These are phyloP conservation scores for Lactifluus hygrophoroides DNA, from an alignment of 768 basidiomycete genomes.

Conservation along the genomic window DNA sequence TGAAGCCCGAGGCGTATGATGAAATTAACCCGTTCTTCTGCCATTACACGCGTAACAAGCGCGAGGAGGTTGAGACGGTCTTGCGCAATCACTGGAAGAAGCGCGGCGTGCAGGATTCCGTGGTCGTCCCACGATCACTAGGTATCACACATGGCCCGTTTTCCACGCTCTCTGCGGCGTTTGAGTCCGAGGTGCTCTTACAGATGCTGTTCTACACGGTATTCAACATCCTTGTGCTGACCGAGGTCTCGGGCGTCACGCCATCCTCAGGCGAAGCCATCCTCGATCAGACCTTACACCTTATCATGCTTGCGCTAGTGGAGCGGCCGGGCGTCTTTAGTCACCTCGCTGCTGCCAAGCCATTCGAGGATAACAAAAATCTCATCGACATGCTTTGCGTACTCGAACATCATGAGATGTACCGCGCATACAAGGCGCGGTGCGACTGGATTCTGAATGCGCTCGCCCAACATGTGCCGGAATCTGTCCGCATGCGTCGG, in stretches of 20 bases:
- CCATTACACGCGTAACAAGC: slow-evolving; percentile 89
- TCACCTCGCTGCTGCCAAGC: slow-evolving; percentile 41
- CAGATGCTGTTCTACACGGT: slow-evolving; percentile 81
- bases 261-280: slow-evolving; percentile 83
- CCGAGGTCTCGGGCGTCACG: slow-evolving; percentile 47
- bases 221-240: slow-evolving; percentile 62
- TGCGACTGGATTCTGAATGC: slow-evolving; percentile 66
- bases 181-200: slow-evolving; percentile 62
- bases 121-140: slow-evolving; percentile 69
- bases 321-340: slow-evolving; percentile 60
- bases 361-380: slow-evolving; percentile 51
- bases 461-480: slow-evolving; percentile 47
- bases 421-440: slow-evolving; percentile 56
- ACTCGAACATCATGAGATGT: slow-evolving; percentile 71
- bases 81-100: slow-evolving; percentile 61
- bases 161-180: slow-evolving; percentile 47
- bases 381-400: slow-evolving; percentile 65
- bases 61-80: slow-evolving; percentile 82
- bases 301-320: slow-evolving; percentile 78
- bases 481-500: slow-evolving; percentile 46
- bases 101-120: slow-evolving; percentile 52
- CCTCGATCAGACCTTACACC: slow-evolving; percentile 79
- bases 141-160: slow-evolving; percentile 63
- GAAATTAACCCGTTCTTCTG: slow-evolving; percentile 95
- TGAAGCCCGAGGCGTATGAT: slow-evolving; percentile 72